phyloP scores from a whole-genome alignment of 148 eudicot genomes.

The Talinum fruticosum region DNA sequence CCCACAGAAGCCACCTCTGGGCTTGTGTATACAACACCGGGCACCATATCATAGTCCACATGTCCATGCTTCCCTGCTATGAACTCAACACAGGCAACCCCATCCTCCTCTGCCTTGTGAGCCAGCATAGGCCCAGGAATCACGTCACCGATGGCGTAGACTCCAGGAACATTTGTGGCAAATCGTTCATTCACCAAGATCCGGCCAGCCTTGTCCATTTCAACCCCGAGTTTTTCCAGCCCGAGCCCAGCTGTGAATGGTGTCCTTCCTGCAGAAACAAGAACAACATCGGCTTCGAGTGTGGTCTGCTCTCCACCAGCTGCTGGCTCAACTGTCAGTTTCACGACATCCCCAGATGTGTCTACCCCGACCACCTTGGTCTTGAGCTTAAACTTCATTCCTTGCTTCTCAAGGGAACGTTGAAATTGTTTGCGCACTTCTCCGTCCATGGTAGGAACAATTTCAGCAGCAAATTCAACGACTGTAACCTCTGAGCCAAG shows the following conservation, averaged over 20 bases:
- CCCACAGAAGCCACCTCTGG: conserved; percentile 97
- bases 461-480: conserved; percentile 82
- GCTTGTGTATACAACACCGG: conserved; percentile 90
- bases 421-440: conserved; percentile 91
- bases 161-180: conserved; percentile 65
- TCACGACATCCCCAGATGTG: conserved; percentile 53
- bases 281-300: conserved; percentile 90
- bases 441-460: conserved; percentile 90
- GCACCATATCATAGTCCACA: conserved; percentile 92
- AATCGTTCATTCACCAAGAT: conserved; percentile 68
- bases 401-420: conserved; percentile 90
- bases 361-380: conserved; percentile 89
- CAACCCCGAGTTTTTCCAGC: conserved; percentile 80
- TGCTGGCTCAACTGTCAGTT: conserved; percentile 76
- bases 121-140: conserved; percentile 98
- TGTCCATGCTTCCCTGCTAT: conserved; percentile 94
- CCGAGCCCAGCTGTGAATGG: conserved; percentile 84
- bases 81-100: conserved; percentile 88
- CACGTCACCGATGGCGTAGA: conserved; percentile 86
- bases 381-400: conserved; percentile 90
- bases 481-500: conserved; percentile 91
- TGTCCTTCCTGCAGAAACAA: conserved; percentile 81
- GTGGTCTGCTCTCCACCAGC: conserved; percentile 79
- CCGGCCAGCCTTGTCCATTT: conserved; percentile 75
- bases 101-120: conserved; percentile 98